A percentile compares a stretch with the other conserved stretches of the same genome.
Evolutionary conservation across 176 grass and related monocot genomes (phyloP).

Genomic region (Oryza nivara): DNA sequence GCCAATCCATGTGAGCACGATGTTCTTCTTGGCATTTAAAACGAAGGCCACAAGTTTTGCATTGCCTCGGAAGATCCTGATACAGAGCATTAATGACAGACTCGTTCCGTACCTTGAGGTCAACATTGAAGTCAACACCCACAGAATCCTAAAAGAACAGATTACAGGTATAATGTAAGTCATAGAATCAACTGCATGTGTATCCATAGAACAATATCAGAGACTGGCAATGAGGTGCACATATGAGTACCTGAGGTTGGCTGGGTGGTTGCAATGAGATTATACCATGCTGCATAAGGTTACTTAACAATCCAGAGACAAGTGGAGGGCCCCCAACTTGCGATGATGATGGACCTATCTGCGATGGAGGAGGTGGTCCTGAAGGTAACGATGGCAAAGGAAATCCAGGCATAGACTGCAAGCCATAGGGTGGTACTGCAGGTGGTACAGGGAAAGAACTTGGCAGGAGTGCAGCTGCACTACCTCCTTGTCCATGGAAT

Average conservation of each 20-base stretch:
- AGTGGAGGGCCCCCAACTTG: constrained; percentile 48
- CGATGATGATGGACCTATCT: constrained; percentile 57
- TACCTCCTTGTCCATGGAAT: constrained; percentile 50
- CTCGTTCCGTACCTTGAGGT: constrained; percentile 75
- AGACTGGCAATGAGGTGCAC: constrained; percentile 26
- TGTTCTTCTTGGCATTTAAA: constrained; percentile 96
- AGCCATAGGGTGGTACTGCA: constrained; percentile 37
- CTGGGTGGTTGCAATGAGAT: constrained; percentile 59
- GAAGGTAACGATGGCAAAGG: constrained; percentile 66
- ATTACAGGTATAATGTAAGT: constrained; percentile 35
- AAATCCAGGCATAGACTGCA: constrained; percentile 38
- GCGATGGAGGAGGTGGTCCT: constrained; percentile 51
- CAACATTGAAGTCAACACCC: constrained; percentile 80
- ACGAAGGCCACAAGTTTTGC: constrained; percentile 92
- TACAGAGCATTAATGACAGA: constrained; percentile 80
- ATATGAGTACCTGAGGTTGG: constrained; percentile 65
- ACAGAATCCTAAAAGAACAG: constrained; percentile 57
- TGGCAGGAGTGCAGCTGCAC: constrained; percentile 42
- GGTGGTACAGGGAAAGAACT: constrained; percentile 53
- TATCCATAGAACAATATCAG: constrained; percentile 36
- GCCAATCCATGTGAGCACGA: constrained; percentile 98
- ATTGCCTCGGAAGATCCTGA: constrained; percentile 83
- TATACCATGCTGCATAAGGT: constrained; percentile 81
- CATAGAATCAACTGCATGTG: constrained; percentile 16
- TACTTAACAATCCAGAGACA: constrained; percentile 83